These are phyloP conservation scores for Ganoderma boninense DNA, from an alignment of 1,284 basidiomycete genomes.

Conservation along the genomic window DNA sequence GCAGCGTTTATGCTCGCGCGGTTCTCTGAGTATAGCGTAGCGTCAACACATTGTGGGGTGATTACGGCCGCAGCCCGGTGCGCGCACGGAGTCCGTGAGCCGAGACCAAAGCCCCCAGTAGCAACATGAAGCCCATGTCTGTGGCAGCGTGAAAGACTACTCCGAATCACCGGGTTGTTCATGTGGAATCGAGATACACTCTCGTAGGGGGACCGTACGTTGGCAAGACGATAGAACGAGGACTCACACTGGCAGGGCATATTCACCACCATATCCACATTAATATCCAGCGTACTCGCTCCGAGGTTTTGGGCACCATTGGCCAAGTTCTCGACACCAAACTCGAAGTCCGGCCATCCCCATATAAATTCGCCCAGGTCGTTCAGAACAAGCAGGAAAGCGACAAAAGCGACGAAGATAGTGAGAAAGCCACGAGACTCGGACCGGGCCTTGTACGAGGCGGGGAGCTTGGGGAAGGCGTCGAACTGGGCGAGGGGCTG, in stretches of 20 bases:
- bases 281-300: slow-evolving; percentile 77
- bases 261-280: slow-evolving; percentile 90
- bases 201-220: neutral
- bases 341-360: slow-evolving; percentile 90
- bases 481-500: slow-evolving; percentile 69
- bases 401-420: slow-evolving; percentile 76
- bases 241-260: slow-evolving; percentile 92
- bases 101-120: neutral
- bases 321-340: slow-evolving; percentile 76
- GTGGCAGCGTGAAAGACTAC: neutral
- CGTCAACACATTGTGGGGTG: neutral
- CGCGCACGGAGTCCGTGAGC: neutral
- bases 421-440: slow-evolving; percentile 91
- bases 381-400: slow-evolving; percentile 82
- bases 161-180: neutral
- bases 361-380: slow-evolving; percentile 92
- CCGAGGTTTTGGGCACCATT: slow-evolving; percentile 72
- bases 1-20: neutral
- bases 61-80: neutral
- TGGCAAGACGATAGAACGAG: neutral
- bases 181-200: neutral
- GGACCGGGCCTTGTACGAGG: slow-evolving; percentile 88
- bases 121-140: neutral
- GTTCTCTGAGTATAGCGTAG: neutral
- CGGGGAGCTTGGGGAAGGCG: slow-evolving; percentile 90